Conservation (phyloP, 805 yeast genomes). For the Soucietia sequanensis region DNA sequence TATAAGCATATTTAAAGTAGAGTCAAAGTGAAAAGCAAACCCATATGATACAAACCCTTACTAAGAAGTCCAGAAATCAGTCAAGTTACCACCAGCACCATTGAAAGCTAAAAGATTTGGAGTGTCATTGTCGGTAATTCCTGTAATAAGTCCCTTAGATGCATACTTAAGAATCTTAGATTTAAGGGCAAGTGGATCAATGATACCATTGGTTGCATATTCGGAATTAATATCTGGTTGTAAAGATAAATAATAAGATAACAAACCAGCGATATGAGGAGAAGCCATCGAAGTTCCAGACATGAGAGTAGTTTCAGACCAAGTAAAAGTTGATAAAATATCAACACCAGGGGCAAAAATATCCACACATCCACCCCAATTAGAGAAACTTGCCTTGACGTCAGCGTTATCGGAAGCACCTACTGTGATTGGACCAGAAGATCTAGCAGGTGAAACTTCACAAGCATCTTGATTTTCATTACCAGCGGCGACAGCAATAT, state of each 20-base stretch:
- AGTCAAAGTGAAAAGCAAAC: no score
- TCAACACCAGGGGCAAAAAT: constrained; percentile 57
- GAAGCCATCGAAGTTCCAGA: constrained; percentile 68
- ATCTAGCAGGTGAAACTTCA: constrained; percentile 58
- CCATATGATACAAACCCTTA: no score
- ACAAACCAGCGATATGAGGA: constrained; percentile 57
- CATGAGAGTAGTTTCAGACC: constrained; percentile 53
- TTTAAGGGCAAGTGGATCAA: constrained; percentile 55
- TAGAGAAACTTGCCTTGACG: constrained; percentile 51
- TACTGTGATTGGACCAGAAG: constrained; percentile 53
- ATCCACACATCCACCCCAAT: constrained; percentile 54
- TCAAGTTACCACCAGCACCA: constrained; percentile 3
- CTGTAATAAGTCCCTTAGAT: constrained; percentile 45
- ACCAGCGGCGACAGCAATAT: constrained; percentile 96
- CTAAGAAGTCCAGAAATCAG: constrained; percentile 2
- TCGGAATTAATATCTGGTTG: constrained; percentile 53
- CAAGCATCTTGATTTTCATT: constrained; percentile 84
- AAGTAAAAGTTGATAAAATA: constrained; percentile 55
- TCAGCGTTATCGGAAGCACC: constrained; percentile 48
- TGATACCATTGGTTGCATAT: constrained; percentile 33
- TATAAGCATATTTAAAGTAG: no score
- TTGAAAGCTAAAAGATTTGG: constrained; percentile 47
- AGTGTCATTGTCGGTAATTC: constrained; percentile 43
- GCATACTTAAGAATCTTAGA: constrained; percentile 52
- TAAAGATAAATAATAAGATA: constrained; percentile 55